Base-by-base conservation (phyloP, 257 asterid genomes). In the Nicotiana noctiflora region DNA sequence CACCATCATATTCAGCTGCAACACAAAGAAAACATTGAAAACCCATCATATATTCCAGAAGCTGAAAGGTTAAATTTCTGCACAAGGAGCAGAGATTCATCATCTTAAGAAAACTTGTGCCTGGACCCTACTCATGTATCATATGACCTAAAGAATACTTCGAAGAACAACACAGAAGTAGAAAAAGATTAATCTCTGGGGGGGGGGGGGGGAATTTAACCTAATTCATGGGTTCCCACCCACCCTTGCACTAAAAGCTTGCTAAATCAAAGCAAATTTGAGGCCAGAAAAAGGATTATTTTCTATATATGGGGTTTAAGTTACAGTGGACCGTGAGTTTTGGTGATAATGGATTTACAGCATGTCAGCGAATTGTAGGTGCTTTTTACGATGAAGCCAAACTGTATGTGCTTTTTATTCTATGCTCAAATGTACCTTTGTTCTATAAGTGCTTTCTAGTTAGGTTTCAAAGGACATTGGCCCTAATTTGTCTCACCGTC, bases 1-100 rank as follows among this genome's bases (percentile, higher is more conserved):
- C 74, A 52, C 94, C 99, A 34, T 94, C 98, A 84, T 94, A 96
- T 83, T 87, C 79, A 81, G 98, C 98, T 96, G 98, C 85, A 89
- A 82, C 18, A 63, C 81, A 23, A 81, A 66, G 80, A 82, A 85
- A 81, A 62, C 75, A 46, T 72, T 46, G 61, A 72, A 72, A 72
- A 72, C 0, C 46, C 78, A 72, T 23, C 78, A 46, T 72, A 46
- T 46, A 72, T 46, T 72, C 49, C 40, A 23, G 34, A 72, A 23
- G 78, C 60, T 23, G 23, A 72, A 72, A 46, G 40, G 78, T 72
- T 72, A 46, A 13, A 13, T 72, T 72, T 46, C 29, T 72, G 78
- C 8, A 46, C 1, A 21, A 72, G 21, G 60, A 72, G 37, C 78
- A 72, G 4, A 46, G 60, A 3, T 72, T 72, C 60, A 46, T 72